A percentile compares a stretch with the other conserved stretches of the same genome.
phyloP scores from a whole-genome alignment of 2,329 filamentous ascomycete species.

The Biscogniauxia mediterranea region DNA sequence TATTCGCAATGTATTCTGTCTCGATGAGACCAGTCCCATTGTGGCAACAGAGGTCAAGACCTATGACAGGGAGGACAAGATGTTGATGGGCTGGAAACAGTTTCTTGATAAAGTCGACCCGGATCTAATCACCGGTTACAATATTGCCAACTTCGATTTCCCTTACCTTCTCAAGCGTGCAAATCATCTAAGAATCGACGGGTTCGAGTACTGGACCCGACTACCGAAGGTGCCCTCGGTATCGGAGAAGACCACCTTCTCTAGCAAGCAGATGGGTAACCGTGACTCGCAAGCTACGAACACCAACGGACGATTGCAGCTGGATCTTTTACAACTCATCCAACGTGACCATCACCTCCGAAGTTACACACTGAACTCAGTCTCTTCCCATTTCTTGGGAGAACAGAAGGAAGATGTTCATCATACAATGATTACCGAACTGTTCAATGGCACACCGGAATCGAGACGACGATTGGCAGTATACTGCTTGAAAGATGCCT shows the following conservation, averaged over 20 bases:
- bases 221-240: constrained; percentile 69
- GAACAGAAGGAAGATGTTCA: constrained; percentile 99
- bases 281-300: constrained; percentile 93
- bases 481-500: constrained; percentile 97
- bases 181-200: constrained; percentile 72
- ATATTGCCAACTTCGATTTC: constrained; percentile 98
- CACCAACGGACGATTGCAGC: constrained; percentile 87
- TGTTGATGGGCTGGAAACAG: constrained; percentile 90
- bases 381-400: constrained; percentile 89
- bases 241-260: constrained; percentile 80
- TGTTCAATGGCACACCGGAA: constrained; percentile 95
- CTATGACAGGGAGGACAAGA: constrained; percentile 76
- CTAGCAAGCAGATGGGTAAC: constrained; percentile 97
- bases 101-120: constrained; percentile 90
- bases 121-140: constrained; percentile 98
- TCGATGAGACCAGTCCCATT: constrained; percentile 89
- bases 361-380: constrained; percentile 96
- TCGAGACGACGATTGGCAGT: constrained; percentile 86
- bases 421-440: constrained; percentile 97
- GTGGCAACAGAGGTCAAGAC: constrained; percentile 92
- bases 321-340: constrained; percentile 91
- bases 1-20: constrained; percentile 91
- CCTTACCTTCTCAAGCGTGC: constrained; percentile 91
- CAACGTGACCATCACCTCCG: constrained; percentile 92
- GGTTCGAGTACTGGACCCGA: constrained; percentile 86